Percentiles rank a stretch among this genome's conserved stretches.
These are phyloP conservation scores for Rhodotorula sp. DNA, from an alignment of 1,284 basidiomycete genomes.

Conservation along the genomic window DNA sequence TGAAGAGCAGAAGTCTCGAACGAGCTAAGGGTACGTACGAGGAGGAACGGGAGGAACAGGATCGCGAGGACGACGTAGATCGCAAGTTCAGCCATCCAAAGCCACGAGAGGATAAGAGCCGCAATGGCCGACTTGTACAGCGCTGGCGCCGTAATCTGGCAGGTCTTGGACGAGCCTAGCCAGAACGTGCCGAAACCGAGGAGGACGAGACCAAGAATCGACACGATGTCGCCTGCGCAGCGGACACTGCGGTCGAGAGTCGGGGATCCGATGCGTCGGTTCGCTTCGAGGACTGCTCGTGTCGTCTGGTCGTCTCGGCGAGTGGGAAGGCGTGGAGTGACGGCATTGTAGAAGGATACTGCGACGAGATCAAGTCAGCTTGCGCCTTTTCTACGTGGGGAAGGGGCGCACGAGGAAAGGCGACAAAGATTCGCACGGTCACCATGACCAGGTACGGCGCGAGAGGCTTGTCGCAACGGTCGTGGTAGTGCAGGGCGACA, in stretches of 20 bases:
- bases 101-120: constrained; percentile 37
- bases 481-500: constrained; percentile 21
- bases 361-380: neutral
- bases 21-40: constrained; percentile 16
- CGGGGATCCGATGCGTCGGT: constrained; percentile 30
- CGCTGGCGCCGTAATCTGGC: constrained; percentile 27
- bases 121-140: constrained; percentile 37
- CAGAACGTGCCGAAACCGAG: constrained; percentile 42
- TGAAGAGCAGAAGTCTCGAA: neutral
- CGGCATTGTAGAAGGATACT: constrained; percentile 29
- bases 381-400: neutral
- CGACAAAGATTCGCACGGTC: constrained; percentile 31
- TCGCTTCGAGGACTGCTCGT: constrained; percentile 22
- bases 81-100: constrained; percentile 36
- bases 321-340: constrained; percentile 23
- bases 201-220: constrained; percentile 32
- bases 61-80: constrained; percentile 37
- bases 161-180: constrained; percentile 28
- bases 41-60: constrained; percentile 41
- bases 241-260: constrained; percentile 32
- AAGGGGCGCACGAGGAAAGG: constrained; percentile 28
- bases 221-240: constrained; percentile 29
- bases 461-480: constrained; percentile 39
- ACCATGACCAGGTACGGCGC: constrained; percentile 37
- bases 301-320: constrained; percentile 22